These are phyloP conservation scores for Sphagnum contortum DNA, from an alignment of 225 moss, liverwort and hornwort genomes.

Conservation along the genomic window DNA sequence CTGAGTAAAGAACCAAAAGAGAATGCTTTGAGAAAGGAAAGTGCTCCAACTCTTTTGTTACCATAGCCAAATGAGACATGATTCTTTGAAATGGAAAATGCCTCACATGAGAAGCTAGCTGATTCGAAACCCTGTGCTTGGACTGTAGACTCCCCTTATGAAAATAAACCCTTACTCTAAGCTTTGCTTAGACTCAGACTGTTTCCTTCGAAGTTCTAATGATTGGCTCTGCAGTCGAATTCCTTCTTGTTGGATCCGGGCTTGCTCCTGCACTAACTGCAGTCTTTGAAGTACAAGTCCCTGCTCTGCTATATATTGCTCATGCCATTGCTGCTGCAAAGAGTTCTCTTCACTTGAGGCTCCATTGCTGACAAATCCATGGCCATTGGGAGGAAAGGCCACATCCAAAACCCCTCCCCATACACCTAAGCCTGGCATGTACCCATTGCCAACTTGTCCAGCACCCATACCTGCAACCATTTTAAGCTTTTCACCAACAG, in stretches of 20 bases:
- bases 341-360: slow-evolving; percentile 6
- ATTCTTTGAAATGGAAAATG: too few species aligned
- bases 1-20: too few species aligned
- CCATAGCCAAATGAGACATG: too few species aligned
- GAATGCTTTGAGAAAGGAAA: too few species aligned
- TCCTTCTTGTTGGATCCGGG: slow-evolving; percentile 46
- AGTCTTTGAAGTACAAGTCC: slow-evolving; percentile 38
- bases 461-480: slow-evolving; percentile 21
- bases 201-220: slow-evolving; percentile 19
- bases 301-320: slow-evolving; percentile 38
- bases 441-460: slow-evolving; percentile 6
- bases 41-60: too few species aligned
- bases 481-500: slow-evolving; percentile 20
- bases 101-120: too few species aligned
- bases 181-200: not conserved
- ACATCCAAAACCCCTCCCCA: not conserved
- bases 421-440: slow-evolving; percentile 1
- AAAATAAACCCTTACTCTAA: too few species aligned
- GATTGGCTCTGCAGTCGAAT: slow-evolving; percentile 18
- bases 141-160: too few species aligned
- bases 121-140: too few species aligned
- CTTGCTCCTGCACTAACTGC: slow-evolving; percentile 45
- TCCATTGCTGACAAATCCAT: slow-evolving; percentile 5
- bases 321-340: slow-evolving; percentile 29
- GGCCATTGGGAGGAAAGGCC: not conserved